Conservation (phyloP, 2,329 filamentous ascomycete genomes). For the Parafenestella ontariensis region DNA sequence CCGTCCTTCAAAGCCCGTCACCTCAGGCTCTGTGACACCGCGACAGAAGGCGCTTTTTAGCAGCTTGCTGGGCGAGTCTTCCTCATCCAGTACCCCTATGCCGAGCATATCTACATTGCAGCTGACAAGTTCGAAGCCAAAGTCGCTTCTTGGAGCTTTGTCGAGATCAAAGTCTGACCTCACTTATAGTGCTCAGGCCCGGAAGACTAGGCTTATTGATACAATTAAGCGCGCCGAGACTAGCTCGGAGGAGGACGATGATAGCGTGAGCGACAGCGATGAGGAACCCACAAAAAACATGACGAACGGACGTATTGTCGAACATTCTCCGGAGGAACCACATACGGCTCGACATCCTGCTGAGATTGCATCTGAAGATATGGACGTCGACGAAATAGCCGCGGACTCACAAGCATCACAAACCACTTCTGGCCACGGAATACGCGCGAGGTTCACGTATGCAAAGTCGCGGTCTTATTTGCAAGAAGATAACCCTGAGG, state of each 20-base stretch:
- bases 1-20: slow-evolving; percentile 13
- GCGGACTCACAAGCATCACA: slow-evolving; percentile 40
- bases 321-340: not conserved
- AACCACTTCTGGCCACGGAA: slow-evolving; percentile 18
- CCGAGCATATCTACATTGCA: slow-evolving; percentile 41
- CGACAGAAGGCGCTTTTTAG: slow-evolving; percentile 45
- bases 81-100: slow-evolving; percentile 37
- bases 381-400: slow-evolving; percentile 28
- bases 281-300: slow-evolving; percentile 7
- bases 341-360: not conserved
- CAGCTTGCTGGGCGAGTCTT: slow-evolving; percentile 39
- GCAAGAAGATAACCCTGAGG: slow-evolving; percentile 58
- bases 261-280: slow-evolving; percentile 34
- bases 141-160: slow-evolving; percentile 27
- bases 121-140: slow-evolving; percentile 35
- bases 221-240: slow-evolving; percentile 36
- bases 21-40: slow-evolving; percentile 44
- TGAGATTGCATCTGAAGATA: slow-evolving; percentile 12
- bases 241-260: slow-evolving; percentile 33
- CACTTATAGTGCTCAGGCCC: slow-evolving; percentile 28
- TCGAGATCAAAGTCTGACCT: slow-evolving; percentile 45
- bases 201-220: slow-evolving; percentile 40
- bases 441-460: slow-evolving; percentile 62
- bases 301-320: not conserved
- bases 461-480: slow-evolving; percentile 66